Base-by-base conservation (phyloP, 2,329 filamentous ascomycete genomes). In the Pezicula neosporulosa region DNA sequence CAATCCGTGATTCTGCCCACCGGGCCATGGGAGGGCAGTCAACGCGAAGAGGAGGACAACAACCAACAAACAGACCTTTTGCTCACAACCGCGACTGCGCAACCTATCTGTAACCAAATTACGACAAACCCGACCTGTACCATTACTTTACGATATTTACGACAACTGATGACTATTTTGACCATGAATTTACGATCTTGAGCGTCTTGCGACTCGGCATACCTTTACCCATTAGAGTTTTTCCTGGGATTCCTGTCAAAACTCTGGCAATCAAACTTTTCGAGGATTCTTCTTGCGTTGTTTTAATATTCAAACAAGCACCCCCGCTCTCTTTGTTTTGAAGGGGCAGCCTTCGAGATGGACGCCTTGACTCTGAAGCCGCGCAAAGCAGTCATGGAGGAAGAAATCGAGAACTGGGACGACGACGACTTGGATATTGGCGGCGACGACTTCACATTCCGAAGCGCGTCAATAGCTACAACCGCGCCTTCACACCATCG, bases 381-480 rank as follows among this genome's bases (percentile, higher is more conserved):
- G 53, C 63, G 64, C 43, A 63, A 63, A 52, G 60, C 59, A 47
- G 57, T 60, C 18, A 77, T 81, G 60, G 77, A 80, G 66, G 80
- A 82, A 53, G 72, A 76, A 16, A 78, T 92, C 57, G 89, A 93
- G 69, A 85, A 82, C 69, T 94, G 88, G 82, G 87, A 92, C 64
- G 84, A 92, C 65, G 87, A 88, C 61, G 84, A 88, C 69, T 85
- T 90, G 63, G 73, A 86, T 59, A 82, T 89, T 62, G 85, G 87
- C 18, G 78, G 79, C 49, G 85, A 89, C 59, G 76, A 89, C 70
- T 70, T 87, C 58, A 77, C 75, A 49, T 80, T 85, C 57, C 74
- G 77, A 61, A 80, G 76, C 65, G 60, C 63, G 46, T 67, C 65
- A n/a, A 38, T 63, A 33, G 62, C 63, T 39, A 76, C 77, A 27